Evolutionary conservation across 1,139 yeast species (phyloP).

Genomic region (Suhomyces ambrosiae): DNA sequence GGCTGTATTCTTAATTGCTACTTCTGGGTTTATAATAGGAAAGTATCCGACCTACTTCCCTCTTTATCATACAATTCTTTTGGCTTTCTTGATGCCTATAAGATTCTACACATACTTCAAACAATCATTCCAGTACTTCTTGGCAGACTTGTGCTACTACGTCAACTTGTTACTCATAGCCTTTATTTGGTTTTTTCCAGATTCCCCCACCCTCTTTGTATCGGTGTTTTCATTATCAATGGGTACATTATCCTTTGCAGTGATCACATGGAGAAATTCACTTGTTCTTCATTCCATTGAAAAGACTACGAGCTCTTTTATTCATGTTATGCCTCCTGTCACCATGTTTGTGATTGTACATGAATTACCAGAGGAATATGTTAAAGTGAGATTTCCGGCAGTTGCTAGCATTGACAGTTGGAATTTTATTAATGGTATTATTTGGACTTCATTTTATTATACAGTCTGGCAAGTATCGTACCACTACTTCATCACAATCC

Average conservation of each 20-base stretch:
- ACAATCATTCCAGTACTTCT: conserved; percentile 75
- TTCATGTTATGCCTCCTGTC: conserved; percentile 88
- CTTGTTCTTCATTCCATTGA: conserved; percentile 89
- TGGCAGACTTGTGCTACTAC: conserved; percentile 93
- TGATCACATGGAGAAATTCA: conserved; percentile 94
- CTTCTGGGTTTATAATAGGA: conserved; percentile 78
- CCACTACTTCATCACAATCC: conserved; percentile 88
- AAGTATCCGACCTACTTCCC: conserved; percentile 77
- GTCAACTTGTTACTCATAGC: conserved; percentile 71
- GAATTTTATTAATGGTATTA: conserved; percentile 70
- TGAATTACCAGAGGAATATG: conserved; percentile 61
- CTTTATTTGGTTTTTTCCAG: conserved; percentile 83
- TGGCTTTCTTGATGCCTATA: conserved; percentile 74
- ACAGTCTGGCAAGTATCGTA: conserved; percentile 89
- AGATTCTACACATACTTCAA: conserved; percentile 82
- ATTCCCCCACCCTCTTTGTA: conserved; percentile 69
- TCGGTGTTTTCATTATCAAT: conserved; percentile 84
- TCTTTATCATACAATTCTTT: conserved; percentile 65
- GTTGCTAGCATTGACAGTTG: conserved; percentile 67
- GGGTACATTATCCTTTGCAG: conserved; percentile 93
- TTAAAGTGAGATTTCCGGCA: conserved; percentile 71
- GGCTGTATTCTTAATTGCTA: conserved; percentile 68
- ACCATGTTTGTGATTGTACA: conserved; percentile 88
- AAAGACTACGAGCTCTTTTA: conserved; percentile 89
- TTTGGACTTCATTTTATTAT: conserved; percentile 82